phyloP scores from a whole-genome alignment of 305 asterid species.

The Fraxinus xanthoxyloides region DNA sequence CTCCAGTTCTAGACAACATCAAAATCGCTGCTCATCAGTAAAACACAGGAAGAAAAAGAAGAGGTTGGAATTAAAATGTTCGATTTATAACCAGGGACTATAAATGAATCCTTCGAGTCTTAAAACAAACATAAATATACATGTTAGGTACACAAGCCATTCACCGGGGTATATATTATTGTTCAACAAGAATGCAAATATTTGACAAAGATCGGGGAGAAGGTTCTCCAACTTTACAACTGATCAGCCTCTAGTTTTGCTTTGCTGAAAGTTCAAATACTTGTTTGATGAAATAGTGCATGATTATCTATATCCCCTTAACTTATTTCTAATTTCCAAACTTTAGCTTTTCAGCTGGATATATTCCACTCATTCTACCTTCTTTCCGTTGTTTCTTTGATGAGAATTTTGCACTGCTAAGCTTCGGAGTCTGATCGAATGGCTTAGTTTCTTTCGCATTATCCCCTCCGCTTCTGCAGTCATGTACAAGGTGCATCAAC shows the following conservation, averaged over 20 bases:
- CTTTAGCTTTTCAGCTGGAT: slow-evolving; percentile 62
- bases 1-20: neutral
- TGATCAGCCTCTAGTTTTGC: neutral
- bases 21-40: neutral
- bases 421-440: slow-evolving; percentile 21
- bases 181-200: neutral
- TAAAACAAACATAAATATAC: neutral
- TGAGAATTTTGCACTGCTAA: slow-evolving; percentile 30
- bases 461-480: slow-evolving; percentile 40
- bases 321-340: slow-evolving; percentile 30
- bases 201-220: neutral
- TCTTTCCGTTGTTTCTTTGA: slow-evolving; percentile 35
- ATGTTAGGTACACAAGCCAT: neutral
- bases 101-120: neutral
- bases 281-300: neutral
- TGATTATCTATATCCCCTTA: neutral
- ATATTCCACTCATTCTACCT: slow-evolving; percentile 40
- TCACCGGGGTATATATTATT: neutral
- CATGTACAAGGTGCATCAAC: slow-evolving; percentile 8
- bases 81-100: neutral
- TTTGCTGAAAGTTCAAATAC: neutral
- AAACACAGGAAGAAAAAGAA: neutral
- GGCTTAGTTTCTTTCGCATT: slow-evolving; percentile 27
- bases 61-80: neutral
- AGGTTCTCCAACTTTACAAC: neutral